These are phyloP conservation scores for Calocybe gangraenosa DNA, from an alignment of 768 basidiomycete species.

Conservation along the genomic window DNA sequence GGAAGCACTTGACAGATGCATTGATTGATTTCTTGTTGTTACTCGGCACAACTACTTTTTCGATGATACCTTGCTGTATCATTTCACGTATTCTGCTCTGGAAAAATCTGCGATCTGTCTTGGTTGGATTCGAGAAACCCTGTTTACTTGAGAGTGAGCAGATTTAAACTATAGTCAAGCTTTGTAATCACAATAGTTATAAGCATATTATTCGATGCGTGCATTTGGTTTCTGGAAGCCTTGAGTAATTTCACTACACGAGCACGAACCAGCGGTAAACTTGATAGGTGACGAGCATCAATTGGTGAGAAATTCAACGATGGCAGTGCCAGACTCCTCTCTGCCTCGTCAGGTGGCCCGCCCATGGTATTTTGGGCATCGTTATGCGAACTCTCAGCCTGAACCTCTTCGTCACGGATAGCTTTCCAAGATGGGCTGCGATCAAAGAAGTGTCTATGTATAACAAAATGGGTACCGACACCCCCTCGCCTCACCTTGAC, in stretches of 20 bases:
- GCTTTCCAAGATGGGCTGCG: conserved; percentile 71
- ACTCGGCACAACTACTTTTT: conserved; percentile 68
- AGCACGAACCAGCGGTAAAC: conserved; percentile 63
- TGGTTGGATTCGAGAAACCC: conserved; percentile 75
- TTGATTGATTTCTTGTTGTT: conserved; percentile 43
- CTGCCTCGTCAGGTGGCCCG: conserved; percentile 28
- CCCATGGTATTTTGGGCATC: conserved; percentile 10
- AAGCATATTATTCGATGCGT: conserved; percentile 74
- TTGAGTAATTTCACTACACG: conserved; percentile 72
- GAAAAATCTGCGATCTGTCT: conserved; percentile 80
- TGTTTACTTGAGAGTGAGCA: conserved; percentile 21
- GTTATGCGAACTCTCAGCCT: conserved; percentile 34
- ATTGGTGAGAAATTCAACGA: conserved; percentile 64
- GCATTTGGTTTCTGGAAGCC: conserved; percentile 63
- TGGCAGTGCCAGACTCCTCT: conserved; percentile 26
- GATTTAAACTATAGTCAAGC: not conserved
- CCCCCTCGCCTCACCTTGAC: conserved; percentile 77
- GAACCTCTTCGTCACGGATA: conserved; percentile 65
- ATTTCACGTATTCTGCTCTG: conserved; percentile 70
- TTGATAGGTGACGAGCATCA: conserved; percentile 74
- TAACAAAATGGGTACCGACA: conserved; percentile 69
- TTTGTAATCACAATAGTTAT: conserved; percentile 58
- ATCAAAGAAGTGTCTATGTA: conserved; percentile 84
- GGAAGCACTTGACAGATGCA: conserved; percentile 60
- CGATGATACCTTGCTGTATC: conserved; percentile 67